A percentile compares a stretch with the other conserved stretches of the same genome.
Evolutionary conservation across 148 eudicot species (phyloP).

Genomic region (Camellia japonica): DNA sequence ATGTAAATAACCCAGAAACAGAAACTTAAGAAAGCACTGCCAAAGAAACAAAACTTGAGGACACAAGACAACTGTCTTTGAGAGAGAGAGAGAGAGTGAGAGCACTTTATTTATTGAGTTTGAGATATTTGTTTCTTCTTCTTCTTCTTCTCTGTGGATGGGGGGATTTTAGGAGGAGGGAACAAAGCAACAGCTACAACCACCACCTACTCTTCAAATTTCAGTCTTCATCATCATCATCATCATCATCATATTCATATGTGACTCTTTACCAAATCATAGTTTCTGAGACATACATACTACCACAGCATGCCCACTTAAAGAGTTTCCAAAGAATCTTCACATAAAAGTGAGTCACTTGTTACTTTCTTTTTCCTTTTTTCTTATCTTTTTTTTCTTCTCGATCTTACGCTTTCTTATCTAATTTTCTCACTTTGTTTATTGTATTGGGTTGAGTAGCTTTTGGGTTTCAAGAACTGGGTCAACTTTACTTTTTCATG

Average conservation of each 20-base stretch:
- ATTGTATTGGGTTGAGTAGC: slow-evolving; percentile 3
- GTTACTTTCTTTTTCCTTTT: slow-evolving; percentile 6
- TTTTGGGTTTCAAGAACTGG: slow-evolving; percentile 23
- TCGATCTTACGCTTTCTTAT: too few species aligned
- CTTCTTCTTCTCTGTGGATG: slow-evolving; percentile 5
- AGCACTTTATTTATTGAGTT: too few species aligned
- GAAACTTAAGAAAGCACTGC: not conserved
- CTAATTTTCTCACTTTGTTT: not conserved
- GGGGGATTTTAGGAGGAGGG: not conserved
- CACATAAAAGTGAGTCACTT: slow-evolving; percentile 34
- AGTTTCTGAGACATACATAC: not conserved
- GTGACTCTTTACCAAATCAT: slow-evolving; percentile 1
- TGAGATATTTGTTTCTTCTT: too few species aligned
- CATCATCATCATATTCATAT: not conserved
- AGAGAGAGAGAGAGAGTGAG: too few species aligned
- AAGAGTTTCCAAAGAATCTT: slow-evolving; percentile 27
- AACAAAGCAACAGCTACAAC: not conserved
- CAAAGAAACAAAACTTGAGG: not conserved
- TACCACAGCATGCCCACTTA: slow-evolving; percentile 30
- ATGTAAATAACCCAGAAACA: not conserved
- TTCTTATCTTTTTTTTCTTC: not conserved
- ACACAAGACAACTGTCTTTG: not conserved
- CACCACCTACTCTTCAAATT: not conserved
- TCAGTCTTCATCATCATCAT: too few species aligned
- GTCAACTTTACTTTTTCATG: slow-evolving; percentile 16